Evolutionary conservation across 805 yeast species (phyloP).

Genomic region (Lachancea fermentati): DNA sequence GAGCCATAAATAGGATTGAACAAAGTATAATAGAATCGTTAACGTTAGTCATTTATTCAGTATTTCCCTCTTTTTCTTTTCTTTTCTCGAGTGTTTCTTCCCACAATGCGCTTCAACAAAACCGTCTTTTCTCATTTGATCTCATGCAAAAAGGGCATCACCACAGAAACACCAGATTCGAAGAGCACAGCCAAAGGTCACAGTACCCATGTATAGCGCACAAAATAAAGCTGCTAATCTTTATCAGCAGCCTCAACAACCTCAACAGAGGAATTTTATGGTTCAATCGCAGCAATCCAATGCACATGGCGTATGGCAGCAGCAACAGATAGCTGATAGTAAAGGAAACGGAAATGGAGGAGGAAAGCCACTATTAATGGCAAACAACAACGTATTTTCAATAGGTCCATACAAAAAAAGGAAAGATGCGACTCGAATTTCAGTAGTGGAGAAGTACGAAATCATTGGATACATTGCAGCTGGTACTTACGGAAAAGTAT

Average conservation of each 20-base stretch:
- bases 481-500: constrained; percentile 96
- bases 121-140: neutral
- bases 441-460: constrained; percentile 80
- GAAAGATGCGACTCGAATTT: constrained; percentile 58
- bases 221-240: constrained; percentile 6
- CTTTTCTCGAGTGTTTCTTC: neutral
- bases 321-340: constrained; percentile 9
- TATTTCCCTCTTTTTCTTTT: neutral
- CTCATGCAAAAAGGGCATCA: neutral
- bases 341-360: constrained; percentile 12
- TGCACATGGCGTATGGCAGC: constrained; percentile 3
- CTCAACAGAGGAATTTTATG: neutral
- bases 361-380: constrained; percentile 45
- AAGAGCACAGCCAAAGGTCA: neutral
- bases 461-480: constrained; percentile 96
- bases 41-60: neutral
- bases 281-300: constrained; percentile 1
- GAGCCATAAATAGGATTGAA: neutral
- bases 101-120: neutral
- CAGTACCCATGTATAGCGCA: constrained; percentile 5
- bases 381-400: constrained; percentile 48
- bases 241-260: constrained; percentile 5
- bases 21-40: neutral
- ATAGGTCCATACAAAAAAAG: constrained; percentile 56
- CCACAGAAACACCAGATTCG: neutral